Percentiles rank a stretch among this genome's conserved stretches.
Conservation (phyloP, 441 rosid species). For the Populus trichocarpa region DNA sequence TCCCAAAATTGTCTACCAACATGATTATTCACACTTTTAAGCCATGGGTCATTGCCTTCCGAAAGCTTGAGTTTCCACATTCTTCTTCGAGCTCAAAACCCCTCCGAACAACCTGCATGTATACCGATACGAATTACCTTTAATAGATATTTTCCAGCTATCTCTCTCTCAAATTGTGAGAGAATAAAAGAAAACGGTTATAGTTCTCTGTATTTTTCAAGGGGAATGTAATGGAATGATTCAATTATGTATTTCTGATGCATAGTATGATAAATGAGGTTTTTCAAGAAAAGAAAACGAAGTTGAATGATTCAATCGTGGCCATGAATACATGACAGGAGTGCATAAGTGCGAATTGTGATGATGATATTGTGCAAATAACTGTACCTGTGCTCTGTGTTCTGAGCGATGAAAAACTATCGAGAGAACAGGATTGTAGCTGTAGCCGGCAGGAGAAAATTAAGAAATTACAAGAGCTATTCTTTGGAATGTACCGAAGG, state of each 20-base stretch:
- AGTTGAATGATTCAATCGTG: too few relatives aligned
- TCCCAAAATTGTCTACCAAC: constrained; percentile 71
- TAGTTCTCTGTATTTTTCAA: too few relatives aligned
- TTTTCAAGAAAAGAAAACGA: too few relatives aligned
- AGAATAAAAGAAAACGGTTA: too few relatives aligned
- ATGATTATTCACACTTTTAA: constrained; percentile 40
- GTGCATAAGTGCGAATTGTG: neutral
- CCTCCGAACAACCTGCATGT: neutral
- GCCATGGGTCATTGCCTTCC: constrained; percentile 34
- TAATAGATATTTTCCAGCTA: too few relatives aligned
- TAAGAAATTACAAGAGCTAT: neutral
- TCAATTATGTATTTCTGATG: too few relatives aligned
- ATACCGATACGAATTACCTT: neutral
- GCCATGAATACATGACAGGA: neutral
- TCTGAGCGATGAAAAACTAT: neutral
- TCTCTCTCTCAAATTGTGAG: too few relatives aligned
- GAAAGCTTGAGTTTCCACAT: constrained; percentile 78
- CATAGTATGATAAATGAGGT: neutral
- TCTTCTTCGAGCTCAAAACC: neutral
- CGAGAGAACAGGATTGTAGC: neutral
- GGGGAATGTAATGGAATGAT: too few relatives aligned
- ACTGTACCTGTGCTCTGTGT: neutral
- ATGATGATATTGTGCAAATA: neutral
- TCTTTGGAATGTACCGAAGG: too few relatives aligned
- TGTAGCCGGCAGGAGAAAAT: too few relatives aligned